Evolutionary conservation across 805 yeast species (phyloP).

Genomic region (Wickerhamomyces ciferrii): DNA sequence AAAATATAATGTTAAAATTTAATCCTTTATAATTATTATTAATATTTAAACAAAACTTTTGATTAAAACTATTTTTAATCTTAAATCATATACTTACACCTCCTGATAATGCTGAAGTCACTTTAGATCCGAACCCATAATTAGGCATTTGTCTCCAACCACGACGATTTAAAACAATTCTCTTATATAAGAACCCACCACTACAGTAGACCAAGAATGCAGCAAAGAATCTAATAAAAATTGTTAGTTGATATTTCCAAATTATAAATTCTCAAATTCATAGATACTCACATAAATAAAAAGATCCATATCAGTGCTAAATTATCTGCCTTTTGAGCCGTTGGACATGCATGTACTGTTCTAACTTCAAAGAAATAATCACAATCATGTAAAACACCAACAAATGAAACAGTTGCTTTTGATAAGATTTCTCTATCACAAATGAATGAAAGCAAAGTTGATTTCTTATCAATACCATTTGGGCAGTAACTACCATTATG

Average conservation of each 20-base stretch:
- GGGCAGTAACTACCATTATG: conserved; percentile 61
- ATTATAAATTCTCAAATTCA: conserved; percentile 34
- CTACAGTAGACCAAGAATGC: conserved; percentile 37
- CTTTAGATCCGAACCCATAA: conserved; percentile 18
- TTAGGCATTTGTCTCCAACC: conserved; percentile 31
- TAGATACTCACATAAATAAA: conserved; percentile 38
- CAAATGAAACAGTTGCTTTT: conserved; percentile 60
- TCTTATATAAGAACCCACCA: conserved; percentile 32
- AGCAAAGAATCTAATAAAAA: conserved; percentile 21
- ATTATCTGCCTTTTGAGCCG: conserved; percentile 62
- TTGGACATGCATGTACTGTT: conserved; percentile 83
- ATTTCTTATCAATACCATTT: conserved; percentile 48
- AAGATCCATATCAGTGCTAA: conserved; percentile 64
- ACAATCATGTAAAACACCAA: conserved; percentile 74
- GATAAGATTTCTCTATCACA: conserved; percentile 73
- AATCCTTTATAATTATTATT: neutral
- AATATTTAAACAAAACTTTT: neutral
- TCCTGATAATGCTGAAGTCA: conserved; percentile 19
- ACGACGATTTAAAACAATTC: conserved; percentile 29
- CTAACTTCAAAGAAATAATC: conserved; percentile 79
- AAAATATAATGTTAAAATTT: neutral
- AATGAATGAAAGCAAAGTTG: conserved; percentile 64
- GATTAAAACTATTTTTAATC: too few relatives aligned
- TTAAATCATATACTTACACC: conserved; percentile 16
- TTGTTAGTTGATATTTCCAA: conserved; percentile 24